Evolutionary conservation across 306 rosid species (phyloP), one percentile per base, ranked within the genome.

Genomic region (Oxytropis ochrocephala): DNA sequence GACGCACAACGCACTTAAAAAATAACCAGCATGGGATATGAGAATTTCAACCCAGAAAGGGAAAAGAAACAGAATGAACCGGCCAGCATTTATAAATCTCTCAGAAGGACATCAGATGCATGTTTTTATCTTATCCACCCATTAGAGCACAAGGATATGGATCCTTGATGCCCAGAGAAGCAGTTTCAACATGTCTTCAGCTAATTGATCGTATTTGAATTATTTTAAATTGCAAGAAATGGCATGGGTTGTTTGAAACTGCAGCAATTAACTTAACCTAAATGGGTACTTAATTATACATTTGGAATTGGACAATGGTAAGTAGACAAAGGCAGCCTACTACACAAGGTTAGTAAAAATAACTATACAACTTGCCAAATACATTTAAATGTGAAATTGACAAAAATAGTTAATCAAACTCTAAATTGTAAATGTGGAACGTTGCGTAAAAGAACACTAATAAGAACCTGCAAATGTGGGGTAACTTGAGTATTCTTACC

Each of bases 341-440:
- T 30, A 14, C 52, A 29, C 49, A 19, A 27, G 62, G 9, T 18
- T 62, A 2, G 36, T 62, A 53, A 44, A 53, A 39, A 42, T 3
- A 54, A 39, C 1, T 73, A 16, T 9, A 61, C 12, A 38, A 46
- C 33, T 47, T 11, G 38, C 10, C 11, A 38, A 75, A 56, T 41
- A 64, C 49, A 32, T 32, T 62, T 58, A 36, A 43, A 50, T 35
- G 6, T 11, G 21, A 50, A 51, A 27, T 11, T 44, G 50, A 57
- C 4, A 67, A 53, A 67, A 24, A 44, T 43, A 35, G 30, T 24
- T 51, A 44, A 74, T 69, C 61, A 63, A 68, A 75, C 46, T 74
- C 36, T 11, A 55, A 32, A 77, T 47, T 54, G 11, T 10, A 5
- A 13, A 61, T 5, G 46, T 10, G 41, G 41, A 74, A 35, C 33